Conservation (phyloP, 305 asterid species). For the Euphrasia arctica region DNA sequence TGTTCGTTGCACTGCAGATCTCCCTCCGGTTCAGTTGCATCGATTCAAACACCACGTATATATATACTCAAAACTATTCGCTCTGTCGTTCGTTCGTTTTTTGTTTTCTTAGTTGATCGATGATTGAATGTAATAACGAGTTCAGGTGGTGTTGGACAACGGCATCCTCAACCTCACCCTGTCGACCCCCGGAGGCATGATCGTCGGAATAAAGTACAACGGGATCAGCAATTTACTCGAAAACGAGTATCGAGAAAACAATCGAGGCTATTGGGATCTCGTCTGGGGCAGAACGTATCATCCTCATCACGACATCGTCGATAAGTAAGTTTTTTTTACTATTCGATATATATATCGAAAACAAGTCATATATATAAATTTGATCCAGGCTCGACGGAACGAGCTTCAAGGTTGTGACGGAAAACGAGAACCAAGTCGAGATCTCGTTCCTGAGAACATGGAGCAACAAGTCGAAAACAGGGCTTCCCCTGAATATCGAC, state of each 20-base stretch:
- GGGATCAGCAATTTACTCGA: conserved; percentile 63
- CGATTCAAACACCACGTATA: too few species aligned
- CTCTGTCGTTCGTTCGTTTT: too few species aligned
- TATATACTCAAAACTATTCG: too few species aligned
- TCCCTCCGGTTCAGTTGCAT: too few species aligned
- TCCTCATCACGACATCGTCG: conserved; percentile 28
- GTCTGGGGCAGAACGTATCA: conserved; percentile 53
- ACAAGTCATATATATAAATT: background rate
- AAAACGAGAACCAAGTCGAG: conserved; percentile 55
- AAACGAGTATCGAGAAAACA: conserved; percentile 34
- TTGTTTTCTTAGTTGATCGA: too few species aligned
- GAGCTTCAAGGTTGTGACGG: conserved; percentile 30
- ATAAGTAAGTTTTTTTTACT: conserved; percentile 63
- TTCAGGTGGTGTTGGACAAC: conserved; percentile 59
- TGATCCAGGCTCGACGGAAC: conserved; percentile 50
- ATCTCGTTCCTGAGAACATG: conserved; percentile 51
- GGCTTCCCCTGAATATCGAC: conserved; percentile 62
- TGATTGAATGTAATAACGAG: too few species aligned
- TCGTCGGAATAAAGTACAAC: conserved; percentile 52
- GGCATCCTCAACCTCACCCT: conserved; percentile 56
- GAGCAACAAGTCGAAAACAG: conserved; percentile 32
- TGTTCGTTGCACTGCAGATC: too few species aligned
- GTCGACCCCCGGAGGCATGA: conserved; percentile 60
- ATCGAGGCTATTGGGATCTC: conserved; percentile 90
- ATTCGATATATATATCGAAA: too few species aligned